Evolutionary conservation across 176 grass and related monocot species (phyloP), one percentile per base, ranked within the genome.

Genomic region (Ananas comosus): DNA sequence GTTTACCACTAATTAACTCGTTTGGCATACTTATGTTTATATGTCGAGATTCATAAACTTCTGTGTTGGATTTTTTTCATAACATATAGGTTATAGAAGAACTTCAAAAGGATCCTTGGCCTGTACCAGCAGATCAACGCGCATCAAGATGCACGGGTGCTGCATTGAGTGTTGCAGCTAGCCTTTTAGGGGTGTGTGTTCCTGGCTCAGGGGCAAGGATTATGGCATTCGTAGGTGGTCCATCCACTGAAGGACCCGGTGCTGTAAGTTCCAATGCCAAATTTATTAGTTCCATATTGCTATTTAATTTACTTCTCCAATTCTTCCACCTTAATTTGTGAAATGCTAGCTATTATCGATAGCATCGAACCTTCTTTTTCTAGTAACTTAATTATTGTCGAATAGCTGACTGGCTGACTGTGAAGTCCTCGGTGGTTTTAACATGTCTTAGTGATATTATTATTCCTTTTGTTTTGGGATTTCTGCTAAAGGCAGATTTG

Each of bases 141-240:
- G 73, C 92, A 67, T 89, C 88, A 58, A 85, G 92, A 85, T 96
- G 88, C 75, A 91, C 86, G 49, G 85, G 92, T 70, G 78, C 73
- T 68, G 88, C 88, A 51, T 78, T 91, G 75, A 91, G 85, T 86
- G 84, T 89, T 78, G 92, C 88, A 51, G 86, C 88, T 71, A 66
- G 78, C 68, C 74, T 87, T 64, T 78, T 96, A 48, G 91, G 91
- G 48, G 76, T 96, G 72, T 96, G 92, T 68, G 83, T 96, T 9
- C 92, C 92, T 73, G 88, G 86, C 74, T 91, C 88, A 78, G 92
- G 88, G 82, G 92, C 83, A 80, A 91, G 92, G 76, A 96, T 96
- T 73, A 96, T 96, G 92, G 86, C 88, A 21, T 96, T 96, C 82
- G 72, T 91, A 22, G 86, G 88, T 74, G 92, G 88, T 7, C 92